Evolutionary conservation across 129 eudicot species (phyloP).

Genomic region (Gnaphalium uliginosum): DNA sequence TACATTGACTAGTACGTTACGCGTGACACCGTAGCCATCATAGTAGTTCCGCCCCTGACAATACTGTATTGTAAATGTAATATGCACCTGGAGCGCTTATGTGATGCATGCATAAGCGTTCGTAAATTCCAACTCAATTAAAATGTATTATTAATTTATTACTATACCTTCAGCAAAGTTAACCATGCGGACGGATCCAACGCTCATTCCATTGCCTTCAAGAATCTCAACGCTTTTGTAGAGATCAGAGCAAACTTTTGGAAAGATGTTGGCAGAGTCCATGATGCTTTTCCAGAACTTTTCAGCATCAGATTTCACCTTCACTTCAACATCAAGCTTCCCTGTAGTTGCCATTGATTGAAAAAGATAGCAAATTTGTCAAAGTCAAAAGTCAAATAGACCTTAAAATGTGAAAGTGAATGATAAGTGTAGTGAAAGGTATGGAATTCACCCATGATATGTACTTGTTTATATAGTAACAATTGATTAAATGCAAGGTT

Average conservation of each 20-base stretch:
- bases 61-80: neutral
- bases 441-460: constrained; percentile 28
- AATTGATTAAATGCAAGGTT: constrained; percentile 28
- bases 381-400: constrained; percentile 34
- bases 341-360: constrained; percentile 42
- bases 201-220: constrained; percentile 80
- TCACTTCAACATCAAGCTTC: constrained; percentile 73
- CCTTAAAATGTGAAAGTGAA: neutral
- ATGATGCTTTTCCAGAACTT: constrained; percentile 60
- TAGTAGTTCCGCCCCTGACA: too few relatives aligned
- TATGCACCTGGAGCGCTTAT: neutral
- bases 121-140: neutral
- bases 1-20: too few relatives aligned
- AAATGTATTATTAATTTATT: constrained; percentile 4
- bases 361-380: too few relatives aligned
- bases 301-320: constrained; percentile 57
- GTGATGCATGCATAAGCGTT: neutral
- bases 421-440: constrained; percentile 6
- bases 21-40: too few relatives aligned
- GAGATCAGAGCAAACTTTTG: constrained; percentile 68
- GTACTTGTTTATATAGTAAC: constrained; percentile 29
- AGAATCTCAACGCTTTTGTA: constrained; percentile 61
- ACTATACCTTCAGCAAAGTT: constrained; percentile 62
- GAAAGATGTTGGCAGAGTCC: constrained; percentile 61
- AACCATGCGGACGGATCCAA: constrained; percentile 67